Base-by-base conservation (phyloP, 495 filamentous ascomycete genomes). In the Xeromyces bisporus region DNA sequence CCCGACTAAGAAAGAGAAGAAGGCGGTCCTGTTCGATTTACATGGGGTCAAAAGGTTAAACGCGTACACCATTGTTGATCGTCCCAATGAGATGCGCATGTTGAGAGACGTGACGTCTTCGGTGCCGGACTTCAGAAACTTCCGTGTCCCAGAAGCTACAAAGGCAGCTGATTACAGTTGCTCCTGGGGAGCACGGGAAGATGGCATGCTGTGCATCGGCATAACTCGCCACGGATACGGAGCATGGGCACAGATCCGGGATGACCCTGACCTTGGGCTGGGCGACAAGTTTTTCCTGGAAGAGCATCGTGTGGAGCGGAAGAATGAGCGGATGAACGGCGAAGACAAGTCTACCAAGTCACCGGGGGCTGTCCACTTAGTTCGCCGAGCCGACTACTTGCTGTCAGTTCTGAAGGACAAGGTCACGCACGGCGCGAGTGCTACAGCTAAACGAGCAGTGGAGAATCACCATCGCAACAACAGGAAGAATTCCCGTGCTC, bases 301-400 rank as follows among this genome's bases (percentile, higher is more conserved):
- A 49, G 89, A 99, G 46, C 86, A 94, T 48, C 79, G 86, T n/a
- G 87, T 94, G 14, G 91, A 87, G 48, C 80, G 91, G 51, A 96
- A 96, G 44, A 86, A 85, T 38, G 82, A 93, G 42, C 79, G 89
- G 11, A 67, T 64, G 37, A 81, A 82, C 40, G 70, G 60, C 1
- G 81, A 89, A 8, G 58, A 62, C 20, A 80, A 80, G 43, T 65
- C 71, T 11, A 79, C 81, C 1, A 92, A 93, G 43, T 87, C 89
- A 2, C 89, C 89, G 7, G 89, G 87, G 2, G 86, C 89, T 28
- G 89, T 96, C 18, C 89, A 99, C 45, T 72, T 99, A 23, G 89
- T 96, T 30, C 81, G 89, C 12, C 77, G 89, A 30, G 82, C 86
- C 3, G 86, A 96, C 47, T 96, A 96, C 45, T 69, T 99, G 15